These are phyloP conservation scores for Chlorella sorokiniana DNA, from an alignment of 139 green algal species.

Conservation along the genomic window DNA sequence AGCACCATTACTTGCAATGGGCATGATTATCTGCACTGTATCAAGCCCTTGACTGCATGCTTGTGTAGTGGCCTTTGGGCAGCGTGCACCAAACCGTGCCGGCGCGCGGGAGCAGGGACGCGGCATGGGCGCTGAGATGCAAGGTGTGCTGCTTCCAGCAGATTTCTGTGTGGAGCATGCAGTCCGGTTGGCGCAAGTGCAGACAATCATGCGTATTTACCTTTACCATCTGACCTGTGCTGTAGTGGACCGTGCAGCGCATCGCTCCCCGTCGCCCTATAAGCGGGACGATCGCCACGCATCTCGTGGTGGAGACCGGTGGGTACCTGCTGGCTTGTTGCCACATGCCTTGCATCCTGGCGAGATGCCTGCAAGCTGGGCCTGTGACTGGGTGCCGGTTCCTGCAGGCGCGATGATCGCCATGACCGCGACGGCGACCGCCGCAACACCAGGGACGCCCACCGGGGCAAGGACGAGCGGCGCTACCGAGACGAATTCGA, in stretches of 20 bases:
- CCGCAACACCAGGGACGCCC: background rate
- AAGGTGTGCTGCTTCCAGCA: background rate
- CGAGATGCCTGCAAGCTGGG: background rate
- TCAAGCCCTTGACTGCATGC: background rate
- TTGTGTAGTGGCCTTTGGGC: slow-evolving; percentile 81
- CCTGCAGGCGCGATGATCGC: too few relatives aligned
- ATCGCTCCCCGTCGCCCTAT: background rate
- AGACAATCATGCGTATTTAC: background rate
- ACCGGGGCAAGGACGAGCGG: background rate
- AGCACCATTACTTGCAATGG: background rate
- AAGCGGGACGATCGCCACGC: background rate
- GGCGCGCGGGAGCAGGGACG: slow-evolving; percentile 70
- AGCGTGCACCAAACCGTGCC: slow-evolving; percentile 88
- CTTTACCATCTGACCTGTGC: background rate
- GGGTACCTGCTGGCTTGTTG: background rate
- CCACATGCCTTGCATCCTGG: background rate
- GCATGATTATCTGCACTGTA: background rate
- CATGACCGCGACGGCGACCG: background rate
- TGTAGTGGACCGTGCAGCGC: background rate
- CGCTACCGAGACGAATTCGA: background rate
- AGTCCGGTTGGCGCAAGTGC: background rate
- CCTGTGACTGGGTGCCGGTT: too few relatives aligned
- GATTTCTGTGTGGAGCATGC: background rate
- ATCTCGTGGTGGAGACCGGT: background rate
- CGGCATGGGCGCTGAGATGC: slow-evolving; percentile 38